Evolutionary conservation across 2,329 filamentous ascomycete species (phyloP).

Genomic region (Moelleriella libera): DNA sequence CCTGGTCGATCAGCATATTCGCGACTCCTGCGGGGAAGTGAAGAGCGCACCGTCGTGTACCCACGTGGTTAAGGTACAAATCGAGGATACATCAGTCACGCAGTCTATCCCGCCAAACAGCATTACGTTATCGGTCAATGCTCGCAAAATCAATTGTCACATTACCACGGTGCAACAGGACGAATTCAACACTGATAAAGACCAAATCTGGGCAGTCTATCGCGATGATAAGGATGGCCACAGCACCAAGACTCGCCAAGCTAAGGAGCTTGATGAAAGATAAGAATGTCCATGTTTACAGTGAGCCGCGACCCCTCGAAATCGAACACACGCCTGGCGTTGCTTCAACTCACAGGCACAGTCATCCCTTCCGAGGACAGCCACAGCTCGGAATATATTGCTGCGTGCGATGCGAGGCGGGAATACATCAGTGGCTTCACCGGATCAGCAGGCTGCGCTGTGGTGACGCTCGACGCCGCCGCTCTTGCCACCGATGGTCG

Average conservation of each 20-base stretch:
- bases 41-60: no score
- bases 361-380: constrained; percentile 95
- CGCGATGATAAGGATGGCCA: constrained; percentile 10
- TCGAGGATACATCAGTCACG: neutral
- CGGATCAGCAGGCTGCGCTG: constrained; percentile 84
- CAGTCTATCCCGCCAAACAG: neutral
- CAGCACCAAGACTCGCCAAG: constrained; percentile 65
- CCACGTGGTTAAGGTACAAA: neutral
- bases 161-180: neutral
- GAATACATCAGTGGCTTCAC: constrained; percentile 90
- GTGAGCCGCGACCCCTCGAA: constrained; percentile 33
- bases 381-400: constrained; percentile 96
- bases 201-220: neutral
- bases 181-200: neutral
- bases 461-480: constrained; percentile 75
- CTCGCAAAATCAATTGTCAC: neutral
- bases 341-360: constrained; percentile 20
- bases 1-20: no score
- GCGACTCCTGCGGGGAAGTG: no score
- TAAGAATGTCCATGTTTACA: constrained; percentile 79
- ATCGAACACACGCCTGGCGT: neutral
- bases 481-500: constrained; percentile 88
- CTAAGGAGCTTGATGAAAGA: constrained; percentile 80
- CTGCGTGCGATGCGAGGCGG: constrained; percentile 82
- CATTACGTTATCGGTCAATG: neutral